phyloP scores from a whole-genome alignment of 2,329 filamentous ascomycete species.

The Aspergillus ibericus region DNA sequence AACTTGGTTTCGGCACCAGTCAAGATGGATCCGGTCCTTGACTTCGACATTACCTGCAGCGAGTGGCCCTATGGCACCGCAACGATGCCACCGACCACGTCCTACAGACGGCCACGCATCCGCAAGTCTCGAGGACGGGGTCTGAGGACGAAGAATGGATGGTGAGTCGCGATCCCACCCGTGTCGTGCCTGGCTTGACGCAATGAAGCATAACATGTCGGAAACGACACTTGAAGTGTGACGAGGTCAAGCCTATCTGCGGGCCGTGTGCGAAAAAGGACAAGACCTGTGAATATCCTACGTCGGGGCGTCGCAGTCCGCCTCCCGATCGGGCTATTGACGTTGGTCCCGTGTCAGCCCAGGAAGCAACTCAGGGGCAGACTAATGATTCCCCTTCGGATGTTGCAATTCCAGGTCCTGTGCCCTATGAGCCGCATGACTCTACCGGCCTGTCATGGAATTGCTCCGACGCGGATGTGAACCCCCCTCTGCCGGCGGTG shows the following conservation, averaged over 20 bases:
- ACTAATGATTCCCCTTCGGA: not conserved
- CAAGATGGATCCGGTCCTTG: not conserved
- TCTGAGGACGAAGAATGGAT: slow-evolving; percentile 29
- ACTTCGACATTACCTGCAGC: not conserved
- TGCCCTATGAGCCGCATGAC: not conserved
- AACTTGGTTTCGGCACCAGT: not conserved
- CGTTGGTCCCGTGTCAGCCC: not conserved
- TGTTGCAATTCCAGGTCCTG: not conserved
- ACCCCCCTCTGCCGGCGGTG: not conserved
- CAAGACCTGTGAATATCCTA: slow-evolving; percentile 23
- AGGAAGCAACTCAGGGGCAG: not conserved
- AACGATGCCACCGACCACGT: not conserved
- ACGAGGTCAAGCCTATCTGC: slow-evolving; percentile 24
- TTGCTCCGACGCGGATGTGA: not conserved
- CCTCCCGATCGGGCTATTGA: not conserved
- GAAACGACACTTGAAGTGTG: slow-evolving; percentile 31
- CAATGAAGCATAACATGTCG: slow-evolving; percentile 27
- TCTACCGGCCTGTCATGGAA: not conserved
- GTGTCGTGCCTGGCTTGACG: not conserved
- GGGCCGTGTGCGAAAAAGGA: slow-evolving; percentile 29
- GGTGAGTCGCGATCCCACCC: slow-evolving; percentile 18
- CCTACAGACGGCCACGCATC: not conserved
- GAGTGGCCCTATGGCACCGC: not conserved
- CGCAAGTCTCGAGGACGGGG: slow-evolving; percentile 31
- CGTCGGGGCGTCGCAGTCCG: not conserved